Percentiles rank a stretch among this genome's conserved stretches.
Evolutionary conservation across 805 yeast genomes (phyloP).

Genomic region (Candida rishiriensis): DNA sequence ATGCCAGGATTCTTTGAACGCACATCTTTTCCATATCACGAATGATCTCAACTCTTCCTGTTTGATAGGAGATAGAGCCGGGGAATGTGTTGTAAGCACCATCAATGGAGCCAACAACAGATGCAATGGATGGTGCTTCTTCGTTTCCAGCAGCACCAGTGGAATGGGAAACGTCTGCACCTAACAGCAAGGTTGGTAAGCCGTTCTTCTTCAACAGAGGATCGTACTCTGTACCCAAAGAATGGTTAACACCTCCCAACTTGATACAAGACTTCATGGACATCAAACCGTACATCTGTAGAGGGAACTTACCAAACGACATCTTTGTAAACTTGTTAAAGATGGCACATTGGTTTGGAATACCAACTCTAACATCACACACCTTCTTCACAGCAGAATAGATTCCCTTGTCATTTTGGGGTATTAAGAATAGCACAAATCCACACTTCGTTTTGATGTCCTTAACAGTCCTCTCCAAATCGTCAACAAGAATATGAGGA

Average conservation of each 20-base stretch:
- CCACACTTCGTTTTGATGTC: slow-evolving; percentile 15
- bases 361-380: slow-evolving; percentile 26
- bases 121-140: slow-evolving; percentile 16
- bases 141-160: slow-evolving; percentile 16
- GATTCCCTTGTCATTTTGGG: slow-evolving; percentile 19
- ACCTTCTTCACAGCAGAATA: slow-evolving; percentile 26
- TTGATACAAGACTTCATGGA: slow-evolving; percentile 29
- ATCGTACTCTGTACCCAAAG: slow-evolving; percentile 13
- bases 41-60: slow-evolving; percentile 20
- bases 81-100: slow-evolving; percentile 22
- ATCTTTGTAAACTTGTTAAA: slow-evolving; percentile 23
- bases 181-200: slow-evolving; percentile 23
- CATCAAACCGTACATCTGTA: slow-evolving; percentile 28
- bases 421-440: slow-evolving; percentile 22
- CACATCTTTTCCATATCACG: slow-evolving; percentile 23
- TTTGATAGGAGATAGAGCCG: slow-evolving; percentile 22
- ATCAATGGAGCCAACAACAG: slow-evolving; percentile 23
- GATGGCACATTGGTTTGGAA: slow-evolving; percentile 26
- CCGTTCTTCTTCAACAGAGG: slow-evolving; percentile 13
- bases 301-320: slow-evolving; percentile 20
- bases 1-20: slow-evolving; percentile 19
- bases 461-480: slow-evolving; percentile 10
- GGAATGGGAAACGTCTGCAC: slow-evolving; percentile 31
- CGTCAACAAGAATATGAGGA: neutral
- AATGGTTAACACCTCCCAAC: slow-evolving; percentile 28